Evolutionary conservation across 768 basidiomycete genomes (phyloP).

Genomic region (Lactarius pseudohatsudake): DNA sequence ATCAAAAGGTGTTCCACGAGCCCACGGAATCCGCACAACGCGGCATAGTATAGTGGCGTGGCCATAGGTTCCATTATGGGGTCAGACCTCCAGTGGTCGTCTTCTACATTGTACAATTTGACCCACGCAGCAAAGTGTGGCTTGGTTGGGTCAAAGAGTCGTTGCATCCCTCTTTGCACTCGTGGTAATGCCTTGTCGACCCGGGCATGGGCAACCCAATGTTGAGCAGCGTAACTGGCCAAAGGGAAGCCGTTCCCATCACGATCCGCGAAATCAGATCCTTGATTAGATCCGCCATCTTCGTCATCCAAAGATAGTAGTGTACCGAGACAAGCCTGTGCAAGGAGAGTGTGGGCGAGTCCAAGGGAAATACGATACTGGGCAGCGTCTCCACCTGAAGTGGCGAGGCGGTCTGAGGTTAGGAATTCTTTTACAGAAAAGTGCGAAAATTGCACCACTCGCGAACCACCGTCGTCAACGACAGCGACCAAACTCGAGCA

Average conservation of each 20-base stretch:
- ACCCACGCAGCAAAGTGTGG: neutral
- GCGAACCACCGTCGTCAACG: too few species aligned
- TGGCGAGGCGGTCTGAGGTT: too few species aligned
- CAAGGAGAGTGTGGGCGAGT: too few species aligned
- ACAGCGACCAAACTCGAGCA: too few species aligned
- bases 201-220: neutral
- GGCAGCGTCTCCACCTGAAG: too few species aligned
- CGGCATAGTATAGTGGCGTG: neutral
- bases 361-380: too few species aligned
- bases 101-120: neutral
- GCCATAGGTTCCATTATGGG: neutral
- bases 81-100: neutral
- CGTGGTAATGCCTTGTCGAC: neutral
- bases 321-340: neutral
- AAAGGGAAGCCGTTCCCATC: neutral
- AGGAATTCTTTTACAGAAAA: too few species aligned
- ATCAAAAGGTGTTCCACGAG: neutral
- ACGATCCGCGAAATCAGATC: too few species aligned
- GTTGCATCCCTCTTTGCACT: neutral
- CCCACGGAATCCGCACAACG: neutral
- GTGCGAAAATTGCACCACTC: too few species aligned
- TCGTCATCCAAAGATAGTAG: neutral
- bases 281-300: neutral
- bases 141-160: neutral
- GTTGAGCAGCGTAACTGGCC: neutral